Evolutionary conservation across 2,329 filamentous ascomycete genomes (phyloP).

Genomic region (Aspergillus glaucus): DNA sequence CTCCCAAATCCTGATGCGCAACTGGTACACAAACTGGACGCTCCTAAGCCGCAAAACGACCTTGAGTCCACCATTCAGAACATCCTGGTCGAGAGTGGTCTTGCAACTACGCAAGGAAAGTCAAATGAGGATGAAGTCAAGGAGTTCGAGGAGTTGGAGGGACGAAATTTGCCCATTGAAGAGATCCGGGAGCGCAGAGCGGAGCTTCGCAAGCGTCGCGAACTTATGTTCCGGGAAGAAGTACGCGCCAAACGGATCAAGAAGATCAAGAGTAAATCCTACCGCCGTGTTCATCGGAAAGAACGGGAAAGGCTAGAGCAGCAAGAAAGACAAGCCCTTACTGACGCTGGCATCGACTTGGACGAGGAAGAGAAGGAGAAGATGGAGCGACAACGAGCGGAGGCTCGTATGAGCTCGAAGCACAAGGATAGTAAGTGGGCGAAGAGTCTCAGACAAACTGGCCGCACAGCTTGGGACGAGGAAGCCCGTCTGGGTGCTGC

Average conservation of each 20-base stretch:
- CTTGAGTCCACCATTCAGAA: slow-evolving; percentile 79
- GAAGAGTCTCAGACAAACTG: slow-evolving; percentile 71
- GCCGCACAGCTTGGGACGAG: slow-evolving; percentile 81
- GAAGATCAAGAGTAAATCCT: slow-evolving; percentile 98
- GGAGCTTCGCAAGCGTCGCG: slow-evolving; percentile 71
- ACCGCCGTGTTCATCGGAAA: slow-evolving; percentile 83
- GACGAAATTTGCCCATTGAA: slow-evolving; percentile 65
- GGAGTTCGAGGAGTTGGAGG: slow-evolving; percentile 62
- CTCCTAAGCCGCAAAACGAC: slow-evolving; percentile 64
- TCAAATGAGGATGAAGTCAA: slow-evolving; percentile 59
- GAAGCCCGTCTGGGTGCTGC: slow-evolving; percentile 70
- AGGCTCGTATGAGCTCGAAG: slow-evolving; percentile 77
- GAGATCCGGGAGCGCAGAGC: slow-evolving; percentile 67
- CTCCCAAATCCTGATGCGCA: slow-evolving; percentile 64
- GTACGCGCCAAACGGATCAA: slow-evolving; percentile 87
- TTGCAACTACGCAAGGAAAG: slow-evolving; percentile 54
- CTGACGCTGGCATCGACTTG: slow-evolving; percentile 53
- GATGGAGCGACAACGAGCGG: slow-evolving; percentile 68
- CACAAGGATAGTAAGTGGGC: slow-evolving; percentile 91
- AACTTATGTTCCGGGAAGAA: slow-evolving; percentile 82
- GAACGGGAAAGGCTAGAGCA: slow-evolving; percentile 57
- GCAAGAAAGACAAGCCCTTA: slow-evolving; percentile 52
- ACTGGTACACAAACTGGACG: slow-evolving; percentile 49
- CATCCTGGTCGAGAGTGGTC: slow-evolving; percentile 83
- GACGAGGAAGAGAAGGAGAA: slow-evolving; percentile 60